Evolutionary conservation across 352 stramenopile species (phyloP).

Genomic region (Pythium phragmitis): DNA sequence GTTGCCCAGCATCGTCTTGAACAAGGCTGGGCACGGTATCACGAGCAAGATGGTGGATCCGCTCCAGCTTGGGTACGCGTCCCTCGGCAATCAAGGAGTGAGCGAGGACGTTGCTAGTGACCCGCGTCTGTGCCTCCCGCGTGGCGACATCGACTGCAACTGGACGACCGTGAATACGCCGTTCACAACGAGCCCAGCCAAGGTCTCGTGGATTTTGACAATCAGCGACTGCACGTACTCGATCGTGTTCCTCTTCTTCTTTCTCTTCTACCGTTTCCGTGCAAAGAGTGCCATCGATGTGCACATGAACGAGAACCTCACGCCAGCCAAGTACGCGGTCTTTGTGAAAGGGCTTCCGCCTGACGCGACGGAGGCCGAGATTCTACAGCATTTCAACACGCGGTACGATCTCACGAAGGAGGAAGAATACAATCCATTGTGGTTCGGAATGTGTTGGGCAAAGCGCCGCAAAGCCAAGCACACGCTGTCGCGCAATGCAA

Average conservation of each 20-base stretch:
- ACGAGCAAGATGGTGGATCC: conserved; percentile 69
- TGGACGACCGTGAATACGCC: conserved; percentile 65
- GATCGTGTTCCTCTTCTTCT: conserved; percentile 66
- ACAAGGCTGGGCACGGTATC: conserved; percentile 66
- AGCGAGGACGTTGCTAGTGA: conserved; percentile 50
- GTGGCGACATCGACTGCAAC: conserved; percentile 66
- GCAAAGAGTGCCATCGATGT: conserved; percentile 52
- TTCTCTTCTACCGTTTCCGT: conserved; percentile 44
- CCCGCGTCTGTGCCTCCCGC: conserved; percentile 40
- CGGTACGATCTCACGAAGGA: conserved; percentile 73
- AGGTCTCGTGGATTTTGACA: conserved; percentile 75
- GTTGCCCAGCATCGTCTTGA: conserved; percentile 60
- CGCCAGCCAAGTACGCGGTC: conserved; percentile 78
- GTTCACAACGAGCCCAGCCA: conserved; percentile 54
- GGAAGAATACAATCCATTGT: conserved; percentile 62
- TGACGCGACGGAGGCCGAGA: conserved; percentile 61
- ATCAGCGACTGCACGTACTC: conserved; percentile 63
- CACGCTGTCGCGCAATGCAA: conserved; percentile 36
- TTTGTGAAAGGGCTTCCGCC: conserved; percentile 68
- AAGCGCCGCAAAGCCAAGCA: conserved; percentile 45
- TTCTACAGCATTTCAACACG: conserved; percentile 74
- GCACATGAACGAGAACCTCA: conserved; percentile 79
- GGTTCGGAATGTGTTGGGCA: conserved; percentile 64
- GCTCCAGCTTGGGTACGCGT: conserved; percentile 70
- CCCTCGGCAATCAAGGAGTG: conserved; percentile 77